A percentile compares a stretch with the other conserved stretches of the same genome.
Evolutionary conservation across 2,329 filamentous ascomycete species (phyloP).

Genomic region (Aspergillus luchuensis): DNA sequence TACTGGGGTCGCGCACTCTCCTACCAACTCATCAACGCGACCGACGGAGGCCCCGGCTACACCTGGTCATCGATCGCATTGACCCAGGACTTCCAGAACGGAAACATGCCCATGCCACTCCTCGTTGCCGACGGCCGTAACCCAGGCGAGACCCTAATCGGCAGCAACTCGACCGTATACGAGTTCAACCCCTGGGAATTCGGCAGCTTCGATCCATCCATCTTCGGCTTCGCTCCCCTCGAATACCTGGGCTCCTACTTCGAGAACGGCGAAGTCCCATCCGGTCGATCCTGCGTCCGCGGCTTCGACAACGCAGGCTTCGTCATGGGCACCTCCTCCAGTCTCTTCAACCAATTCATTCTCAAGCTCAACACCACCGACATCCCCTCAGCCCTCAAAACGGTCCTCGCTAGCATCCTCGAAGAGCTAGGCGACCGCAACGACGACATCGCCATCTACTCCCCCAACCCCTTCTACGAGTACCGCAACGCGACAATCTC

Average conservation of each 20-base stretch:
- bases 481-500: constrained; percentile 63
- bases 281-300: constrained; percentile 63
- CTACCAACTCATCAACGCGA: constrained; percentile 79
- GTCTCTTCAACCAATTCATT: constrained; percentile 79
- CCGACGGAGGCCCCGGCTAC: constrained; percentile 71
- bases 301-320: constrained; percentile 84
- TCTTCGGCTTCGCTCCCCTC: constrained; percentile 70
- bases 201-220: constrained; percentile 72
- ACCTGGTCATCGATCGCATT: constrained; percentile 80
- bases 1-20: constrained; percentile 84
- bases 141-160: constrained; percentile 63
- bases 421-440: constrained; percentile 57
- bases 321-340: constrained; percentile 82
- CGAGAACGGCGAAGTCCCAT: constrained; percentile 60
- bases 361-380: constrained; percentile 62
- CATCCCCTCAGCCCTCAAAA: constrained; percentile 54
- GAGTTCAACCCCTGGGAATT: constrained; percentile 82
- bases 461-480: constrained; percentile 73
- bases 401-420: constrained; percentile 57
- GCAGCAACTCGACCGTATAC: constrained; percentile 71
- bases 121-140: constrained; percentile 69
- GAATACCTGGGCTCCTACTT: constrained; percentile 75
- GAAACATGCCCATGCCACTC: constrained; percentile 70
- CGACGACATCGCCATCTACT: constrained; percentile 73
- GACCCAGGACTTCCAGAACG: constrained; percentile 62